Conservation (phyloP, 2,329 filamentous ascomycete species). For the Paraphoma sp. region DNA sequence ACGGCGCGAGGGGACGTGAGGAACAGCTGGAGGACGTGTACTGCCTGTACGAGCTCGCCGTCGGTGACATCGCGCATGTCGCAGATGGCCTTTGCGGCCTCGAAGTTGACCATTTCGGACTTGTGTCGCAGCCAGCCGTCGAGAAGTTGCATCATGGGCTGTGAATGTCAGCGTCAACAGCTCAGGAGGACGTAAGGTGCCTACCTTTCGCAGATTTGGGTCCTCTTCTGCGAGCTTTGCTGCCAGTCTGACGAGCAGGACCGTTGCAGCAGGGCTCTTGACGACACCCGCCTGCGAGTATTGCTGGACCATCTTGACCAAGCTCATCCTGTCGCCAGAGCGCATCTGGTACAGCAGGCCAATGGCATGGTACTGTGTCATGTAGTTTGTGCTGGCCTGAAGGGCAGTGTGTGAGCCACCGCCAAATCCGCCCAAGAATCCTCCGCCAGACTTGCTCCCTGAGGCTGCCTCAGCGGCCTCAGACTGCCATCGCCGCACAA, state of each 20-base stretch:
- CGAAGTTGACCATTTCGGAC: constrained; percentile 93
- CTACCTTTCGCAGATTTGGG: constrained; percentile 73
- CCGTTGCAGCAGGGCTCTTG: constrained; percentile 90
- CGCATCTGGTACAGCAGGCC: constrained; percentile 98
- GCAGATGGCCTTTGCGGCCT: constrained; percentile 97
- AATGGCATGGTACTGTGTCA: constrained; percentile 98
- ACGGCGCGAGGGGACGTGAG: constrained; percentile 93
- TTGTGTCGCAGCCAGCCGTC: constrained; percentile 98
- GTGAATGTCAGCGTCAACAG: constrained; percentile 13
- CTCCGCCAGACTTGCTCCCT: constrained; percentile 83
- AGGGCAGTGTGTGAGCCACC: constrained; percentile 77
- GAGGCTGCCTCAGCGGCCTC: constrained; percentile 97
- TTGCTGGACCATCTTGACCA: constrained; percentile 99
- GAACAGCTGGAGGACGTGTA: constrained; percentile 96
- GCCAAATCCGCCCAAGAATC: constrained; percentile 92
- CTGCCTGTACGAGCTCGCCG: constrained; percentile 86
- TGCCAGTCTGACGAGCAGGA: constrained; percentile 91
- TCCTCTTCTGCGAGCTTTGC: constrained; percentile 96
- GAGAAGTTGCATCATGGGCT: constrained; percentile 94
- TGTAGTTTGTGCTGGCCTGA: constrained; percentile 79
- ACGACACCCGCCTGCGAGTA: constrained; percentile 90
- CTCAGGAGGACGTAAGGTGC: too few species aligned
- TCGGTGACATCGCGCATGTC: constrained; percentile 93
- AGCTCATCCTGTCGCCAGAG: constrained; percentile 93
- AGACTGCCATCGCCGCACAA: constrained; percentile 96